These are phyloP conservation scores for Sordariomycetes sp. DNA, from an alignment of 2,329 filamentous ascomycete species.

Conservation along the genomic window DNA sequence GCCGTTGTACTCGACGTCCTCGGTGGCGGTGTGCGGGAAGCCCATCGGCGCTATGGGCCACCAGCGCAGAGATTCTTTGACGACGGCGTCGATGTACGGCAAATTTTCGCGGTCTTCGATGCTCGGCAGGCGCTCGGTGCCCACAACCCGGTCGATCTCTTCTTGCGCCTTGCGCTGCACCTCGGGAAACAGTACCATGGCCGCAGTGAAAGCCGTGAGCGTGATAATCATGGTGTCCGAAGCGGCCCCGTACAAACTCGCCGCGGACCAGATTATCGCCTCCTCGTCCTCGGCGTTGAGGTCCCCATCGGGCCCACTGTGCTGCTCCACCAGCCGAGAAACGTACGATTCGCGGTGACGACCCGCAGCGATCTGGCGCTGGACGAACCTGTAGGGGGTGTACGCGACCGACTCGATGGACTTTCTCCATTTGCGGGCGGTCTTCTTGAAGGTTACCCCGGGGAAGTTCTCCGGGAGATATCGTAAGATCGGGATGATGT, in stretches of 20 bases:
- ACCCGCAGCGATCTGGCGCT: slow-evolving; percentile 13
- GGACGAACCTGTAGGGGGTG: slow-evolving; percentile 19
- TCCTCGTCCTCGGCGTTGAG: slow-evolving; percentile 11
- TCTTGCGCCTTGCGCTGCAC: slow-evolving; percentile 23
- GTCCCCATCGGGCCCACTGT: neutral
- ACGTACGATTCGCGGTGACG: slow-evolving; percentile 14
- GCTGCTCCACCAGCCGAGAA: slow-evolving; percentile 12
- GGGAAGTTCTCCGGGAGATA: slow-evolving; percentile 19
- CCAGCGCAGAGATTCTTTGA: slow-evolving; percentile 20
- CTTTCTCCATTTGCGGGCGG: slow-evolving; percentile 14
- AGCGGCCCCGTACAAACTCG: slow-evolving; percentile 16
- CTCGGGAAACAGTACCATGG: slow-evolving; percentile 7
- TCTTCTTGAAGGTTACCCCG: slow-evolving; percentile 17
- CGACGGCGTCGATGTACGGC: slow-evolving; percentile 28
- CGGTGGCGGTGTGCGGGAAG: slow-evolving; percentile 22
- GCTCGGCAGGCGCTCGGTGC: slow-evolving; percentile 22
- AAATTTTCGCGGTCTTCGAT: slow-evolving; percentile 25
- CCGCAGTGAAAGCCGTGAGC: slow-evolving; percentile 8
- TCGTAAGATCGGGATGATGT: slow-evolving; percentile 18
- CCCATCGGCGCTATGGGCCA: slow-evolving; percentile 19
- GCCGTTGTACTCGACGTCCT: slow-evolving; percentile 24
- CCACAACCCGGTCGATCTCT: slow-evolving; percentile 28
- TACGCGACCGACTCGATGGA: slow-evolving; percentile 10
- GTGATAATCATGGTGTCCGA: slow-evolving; percentile 9
- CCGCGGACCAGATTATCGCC: slow-evolving; percentile 14